Evolutionary conservation across 306 rosid genomes (phyloP).

Genomic region (Cercis canadensis): DNA sequence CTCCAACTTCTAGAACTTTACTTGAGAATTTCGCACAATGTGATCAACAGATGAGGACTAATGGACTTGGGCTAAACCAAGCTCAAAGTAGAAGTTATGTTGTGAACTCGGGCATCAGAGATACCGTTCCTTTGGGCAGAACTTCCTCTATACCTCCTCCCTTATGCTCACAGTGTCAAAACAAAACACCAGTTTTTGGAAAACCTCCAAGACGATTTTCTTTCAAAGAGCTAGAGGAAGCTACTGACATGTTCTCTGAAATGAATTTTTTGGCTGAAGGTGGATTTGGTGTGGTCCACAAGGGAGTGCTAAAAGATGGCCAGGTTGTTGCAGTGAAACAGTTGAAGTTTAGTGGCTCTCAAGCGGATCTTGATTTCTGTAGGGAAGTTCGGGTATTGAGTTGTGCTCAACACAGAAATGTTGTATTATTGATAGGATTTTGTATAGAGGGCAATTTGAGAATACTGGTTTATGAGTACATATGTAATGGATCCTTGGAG

Average conservation of each 20-base stretch:
- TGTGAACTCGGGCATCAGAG: slow-evolving; percentile 55
- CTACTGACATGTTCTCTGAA: slow-evolving; percentile 77
- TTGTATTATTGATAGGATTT: slow-evolving; percentile 86
- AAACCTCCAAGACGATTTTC: slow-evolving; percentile 91
- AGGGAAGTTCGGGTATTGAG: slow-evolving; percentile 90
- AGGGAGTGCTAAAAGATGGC: slow-evolving; percentile 80
- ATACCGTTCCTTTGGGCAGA: slow-evolving; percentile 76
- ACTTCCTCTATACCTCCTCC: slow-evolving; percentile 83
- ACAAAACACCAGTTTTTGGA: slow-evolving; percentile 86
- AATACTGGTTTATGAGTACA: slow-evolving; percentile 87
- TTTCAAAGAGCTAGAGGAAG: slow-evolving; percentile 73
- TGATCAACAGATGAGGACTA: slow-evolving; percentile 48
- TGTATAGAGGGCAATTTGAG: slow-evolving; percentile 72
- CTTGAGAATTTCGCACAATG: slow-evolving; percentile 46
- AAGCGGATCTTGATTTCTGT: slow-evolving; percentile 88
- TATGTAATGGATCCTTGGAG: slow-evolving; percentile 89
- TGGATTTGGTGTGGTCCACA: slow-evolving; percentile 88
- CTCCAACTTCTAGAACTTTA: slow-evolving; percentile 60
- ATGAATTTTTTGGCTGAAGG: slow-evolving; percentile 79
- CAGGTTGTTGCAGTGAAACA: slow-evolving; percentile 93
- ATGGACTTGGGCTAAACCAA: slow-evolving; percentile 43
- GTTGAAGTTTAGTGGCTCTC: slow-evolving; percentile 78
- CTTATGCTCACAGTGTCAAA: slow-evolving; percentile 84
- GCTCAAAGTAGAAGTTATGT: slow-evolving; percentile 49
- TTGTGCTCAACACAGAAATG: slow-evolving; percentile 98